Evolutionary conservation across 495 filamentous ascomycete genomes (phyloP).

Genomic region (Penicillium pancosmium): DNA sequence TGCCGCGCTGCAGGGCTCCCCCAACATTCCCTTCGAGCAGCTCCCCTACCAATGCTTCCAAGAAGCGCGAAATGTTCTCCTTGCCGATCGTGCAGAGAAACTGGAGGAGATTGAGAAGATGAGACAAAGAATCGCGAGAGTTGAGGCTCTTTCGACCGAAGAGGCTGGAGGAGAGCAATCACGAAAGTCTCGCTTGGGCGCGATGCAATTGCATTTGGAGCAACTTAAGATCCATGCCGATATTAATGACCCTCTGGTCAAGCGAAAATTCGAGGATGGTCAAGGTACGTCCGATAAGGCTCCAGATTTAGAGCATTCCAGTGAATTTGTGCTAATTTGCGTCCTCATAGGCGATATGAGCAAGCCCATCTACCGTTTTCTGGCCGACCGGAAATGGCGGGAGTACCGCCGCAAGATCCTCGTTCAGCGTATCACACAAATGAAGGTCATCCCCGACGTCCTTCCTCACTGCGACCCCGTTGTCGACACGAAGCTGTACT

Average conservation of each 20-base stretch:
- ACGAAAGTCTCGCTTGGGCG: constrained; percentile 66
- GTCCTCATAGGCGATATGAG: constrained; percentile 79
- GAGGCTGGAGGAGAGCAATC: constrained; percentile 60
- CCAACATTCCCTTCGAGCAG: constrained; percentile 84
- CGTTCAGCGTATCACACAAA: constrained; percentile 84
- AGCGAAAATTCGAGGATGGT: constrained; percentile 94
- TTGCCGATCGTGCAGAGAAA: constrained; percentile 81
- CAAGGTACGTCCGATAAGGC: constrained; percentile 58
- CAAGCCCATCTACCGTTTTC: constrained; percentile 92
- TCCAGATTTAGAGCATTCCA: not conserved
- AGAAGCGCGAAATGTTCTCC: constrained; percentile 83
- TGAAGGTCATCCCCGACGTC: constrained; percentile 92
- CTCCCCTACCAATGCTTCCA: constrained; percentile 97
- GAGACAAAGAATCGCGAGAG: constrained; percentile 58
- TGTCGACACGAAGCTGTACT: constrained; percentile 78
- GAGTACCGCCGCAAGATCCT: constrained; percentile 74
- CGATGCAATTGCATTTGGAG: constrained; percentile 75
- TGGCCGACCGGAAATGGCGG: constrained; percentile 87
- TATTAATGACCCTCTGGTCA: constrained; percentile 93
- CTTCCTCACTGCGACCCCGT: constrained; percentile 79
- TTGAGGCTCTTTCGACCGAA: constrained; percentile 61
- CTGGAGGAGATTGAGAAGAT: constrained; percentile 62
- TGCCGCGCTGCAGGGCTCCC: constrained; percentile 67
- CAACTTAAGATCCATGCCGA: constrained; percentile 86
- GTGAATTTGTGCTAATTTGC: constrained; percentile 12